Base-by-base conservation (phyloP, 371 early-diverging fungal genomes). In the Mucor circinelloides region DNA sequence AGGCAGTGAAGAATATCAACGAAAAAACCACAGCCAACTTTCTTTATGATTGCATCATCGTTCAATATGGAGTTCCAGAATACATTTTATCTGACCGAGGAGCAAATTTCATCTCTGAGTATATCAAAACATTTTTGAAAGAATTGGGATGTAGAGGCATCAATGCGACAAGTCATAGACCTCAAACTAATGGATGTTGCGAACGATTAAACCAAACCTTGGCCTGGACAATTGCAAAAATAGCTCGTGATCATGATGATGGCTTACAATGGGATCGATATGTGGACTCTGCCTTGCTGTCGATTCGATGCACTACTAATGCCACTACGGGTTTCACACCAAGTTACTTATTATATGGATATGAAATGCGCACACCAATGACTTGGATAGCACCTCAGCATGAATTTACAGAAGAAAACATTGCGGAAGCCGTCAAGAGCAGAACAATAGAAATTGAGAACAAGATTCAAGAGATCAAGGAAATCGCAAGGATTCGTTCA, bases 181-280 rank as follows among this genome's bases (percentile, higher is more conserved):
- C 76, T 0, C 75, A 79, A 52, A 68, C 67, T 0, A 79, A 77
- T 69, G 78, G 79, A 0, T 55, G 72, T 17, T 74, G 76, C 8
- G 76, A 84, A 67, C 42, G 81, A 21, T 68, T 78, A 48, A 80
- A 78, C 27, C 54, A 67, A 23, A 73, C 63, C 0, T 17, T 74
- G 0, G 60, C 59, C 1, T 31, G 58, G 6, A 46, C 44, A 1
- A n/a, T 75, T 3, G 36, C 69, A 1, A 75, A 75, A 50, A 10
- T 75, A 0, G 40, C 19, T 0, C 28, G 50, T 0, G 67, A 75
- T 44, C 6, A 44, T 4, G 50, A 58, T 19, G 30, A 50, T 1
- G n/a, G 17, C 4, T 7, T n/a, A 1, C 12, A 50, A 3, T 75
- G 70, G 76, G 68, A 71, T 28, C n/a, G 54, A 5, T 67, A 21